Evolutionary conservation across 305 asterid genomes (phyloP).

Genomic region (Solanum chacoense): DNA sequence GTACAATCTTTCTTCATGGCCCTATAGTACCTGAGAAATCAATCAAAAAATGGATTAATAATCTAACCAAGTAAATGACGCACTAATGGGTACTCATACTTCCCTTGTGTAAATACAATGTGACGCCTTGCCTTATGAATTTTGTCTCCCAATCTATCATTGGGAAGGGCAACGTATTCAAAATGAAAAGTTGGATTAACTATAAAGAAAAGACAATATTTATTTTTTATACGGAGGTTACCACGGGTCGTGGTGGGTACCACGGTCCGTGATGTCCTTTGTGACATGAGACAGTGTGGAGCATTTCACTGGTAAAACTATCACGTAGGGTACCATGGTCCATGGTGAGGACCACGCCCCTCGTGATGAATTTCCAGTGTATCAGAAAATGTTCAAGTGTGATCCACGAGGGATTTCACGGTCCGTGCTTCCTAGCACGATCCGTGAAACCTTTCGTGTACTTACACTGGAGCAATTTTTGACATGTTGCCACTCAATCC

Average conservation of each 20-base stretch:
- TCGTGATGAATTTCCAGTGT: background rate
- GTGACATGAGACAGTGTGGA: background rate
- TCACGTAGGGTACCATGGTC: background rate
- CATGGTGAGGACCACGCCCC: background rate
- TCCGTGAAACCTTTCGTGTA: background rate
- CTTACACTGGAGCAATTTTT: background rate
- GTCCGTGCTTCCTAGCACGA: background rate
- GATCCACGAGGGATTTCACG: background rate
- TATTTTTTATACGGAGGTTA: background rate
- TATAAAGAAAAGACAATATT: background rate
- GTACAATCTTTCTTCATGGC: background rate
- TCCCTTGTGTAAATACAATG: background rate
- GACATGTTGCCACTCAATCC: background rate
- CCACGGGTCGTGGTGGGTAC: background rate
- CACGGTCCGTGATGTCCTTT: background rate
- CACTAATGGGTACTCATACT: background rate
- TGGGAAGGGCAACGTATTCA: background rate
- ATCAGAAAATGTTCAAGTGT: background rate
- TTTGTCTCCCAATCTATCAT: background rate
- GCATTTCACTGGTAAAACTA: background rate
- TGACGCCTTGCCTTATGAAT: background rate
- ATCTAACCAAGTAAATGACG: background rate
- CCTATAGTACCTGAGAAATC: background rate
- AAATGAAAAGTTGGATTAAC: background rate
- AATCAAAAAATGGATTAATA: background rate